Base-by-base conservation (phyloP, 2,329 filamentous ascomycete species). In the Zymoseptoria brevis region DNA sequence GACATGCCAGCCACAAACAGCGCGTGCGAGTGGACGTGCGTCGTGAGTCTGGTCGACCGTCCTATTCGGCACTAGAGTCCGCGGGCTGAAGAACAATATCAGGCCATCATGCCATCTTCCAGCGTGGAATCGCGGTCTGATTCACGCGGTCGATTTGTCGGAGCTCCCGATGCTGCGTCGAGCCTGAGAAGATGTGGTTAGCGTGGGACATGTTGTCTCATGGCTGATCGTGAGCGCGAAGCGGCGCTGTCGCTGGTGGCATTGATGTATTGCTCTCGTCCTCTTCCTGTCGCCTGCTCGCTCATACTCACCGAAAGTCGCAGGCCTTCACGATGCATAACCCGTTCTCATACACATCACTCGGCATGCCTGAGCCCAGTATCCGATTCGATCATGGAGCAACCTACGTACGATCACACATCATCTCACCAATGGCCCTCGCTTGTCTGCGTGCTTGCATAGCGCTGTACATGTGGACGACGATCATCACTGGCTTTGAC, bases 381-480 rank as follows among this genome's bases (percentile, higher is more conserved):
- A 50, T 49, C n/a, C 22, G 50, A 35, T 62, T 58, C 60, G 60
- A 60, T 22, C 16, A 50, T 8, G 26, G 19, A 2, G 58, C 53
- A 19, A 56, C 54, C 8, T 63, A 51, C 24, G 54, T 61, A 19
- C 57, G 56, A 30, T 61, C 61, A n/a, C 57, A 59, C 13, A 45
- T 63, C 41, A 22, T 63, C 4, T 57, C 54, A 1, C 56, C 61
- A 13, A 22, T 13, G 16, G 35, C 29, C 4, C 50, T 61, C 6
- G 59, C 54, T 8, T 50, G 26, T 11, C 16, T 59, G 8, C 61
- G 61, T 35, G 52, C 57, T 19, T 19, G 59, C 19, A 56, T 63
- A 4, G 57, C 61, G 9, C 13, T 61, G 4, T 63, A 63, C 45
- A 57, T 57, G 52, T 63, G 58, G 56, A 61, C 22, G n/a, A 63